A percentile compares a stretch with the other conserved stretches of the same genome.
These are phyloP conservation scores for Aspergillus sp. DNA, from an alignment of 2,329 filamentous ascomycete genomes.

Conservation along the genomic window DNA sequence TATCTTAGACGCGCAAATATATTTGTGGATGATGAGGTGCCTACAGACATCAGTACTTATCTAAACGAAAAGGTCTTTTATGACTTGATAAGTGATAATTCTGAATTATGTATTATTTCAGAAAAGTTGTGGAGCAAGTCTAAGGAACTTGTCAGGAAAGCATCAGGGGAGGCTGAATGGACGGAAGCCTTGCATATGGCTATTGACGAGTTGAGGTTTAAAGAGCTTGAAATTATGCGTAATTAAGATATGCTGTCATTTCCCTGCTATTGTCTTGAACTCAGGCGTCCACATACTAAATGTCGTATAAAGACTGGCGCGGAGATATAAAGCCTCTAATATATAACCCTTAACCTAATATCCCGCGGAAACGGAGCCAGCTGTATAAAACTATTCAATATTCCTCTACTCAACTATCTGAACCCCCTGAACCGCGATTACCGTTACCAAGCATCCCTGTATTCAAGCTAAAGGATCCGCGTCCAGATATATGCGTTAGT, in stretches of 20 bases:
- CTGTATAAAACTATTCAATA: too few relatives aligned
- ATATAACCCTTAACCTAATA: not conserved
- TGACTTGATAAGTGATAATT: not conserved
- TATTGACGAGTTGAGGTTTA: constrained; percentile 2
- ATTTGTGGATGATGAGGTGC: constrained; percentile 3
- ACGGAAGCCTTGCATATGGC: constrained; percentile 4
- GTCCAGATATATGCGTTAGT: too few relatives aligned
- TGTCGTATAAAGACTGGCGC: not conserved
- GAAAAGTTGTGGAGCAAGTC: constrained; percentile 3
- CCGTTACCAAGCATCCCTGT: too few relatives aligned
- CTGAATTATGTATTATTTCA: not conserved
- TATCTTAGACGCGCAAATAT: constrained; percentile 8
- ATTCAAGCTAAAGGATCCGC: too few relatives aligned
- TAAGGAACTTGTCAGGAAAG: not conserved
- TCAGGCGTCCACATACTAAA: not conserved
- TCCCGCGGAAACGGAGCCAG: too few relatives aligned
- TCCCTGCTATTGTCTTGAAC: too few relatives aligned
- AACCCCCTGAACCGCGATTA: too few relatives aligned
- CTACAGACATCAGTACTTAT: constrained; percentile 3
- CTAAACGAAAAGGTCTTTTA: not conserved
- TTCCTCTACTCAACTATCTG: too few relatives aligned
- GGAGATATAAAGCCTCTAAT: constrained; percentile 9
- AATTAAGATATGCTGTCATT: too few relatives aligned
- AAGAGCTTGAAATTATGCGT: not conserved
- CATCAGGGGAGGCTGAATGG: constrained; percentile 7